Conservation (phyloP, 2,329 filamentous ascomycete genomes). For the Coniochaeta sp. region DNA sequence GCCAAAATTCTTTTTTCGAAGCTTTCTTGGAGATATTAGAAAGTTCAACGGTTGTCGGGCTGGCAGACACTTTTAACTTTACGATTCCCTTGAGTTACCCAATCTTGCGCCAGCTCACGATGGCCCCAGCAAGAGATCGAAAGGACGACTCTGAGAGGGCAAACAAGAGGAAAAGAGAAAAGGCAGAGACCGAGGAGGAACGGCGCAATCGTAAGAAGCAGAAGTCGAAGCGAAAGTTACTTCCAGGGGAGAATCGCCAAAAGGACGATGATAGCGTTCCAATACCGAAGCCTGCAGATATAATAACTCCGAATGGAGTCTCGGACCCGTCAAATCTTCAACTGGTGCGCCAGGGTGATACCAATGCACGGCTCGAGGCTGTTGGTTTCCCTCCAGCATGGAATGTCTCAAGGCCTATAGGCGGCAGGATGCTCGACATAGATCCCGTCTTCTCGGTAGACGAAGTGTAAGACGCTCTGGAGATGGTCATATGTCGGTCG, state of each 20-base stretch:
- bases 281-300: background rate
- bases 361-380: background rate
- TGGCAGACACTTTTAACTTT: background rate
- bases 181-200: slow-evolving; percentile 9
- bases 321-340: background rate
- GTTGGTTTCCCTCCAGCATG: slow-evolving; percentile 27
- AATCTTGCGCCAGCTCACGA: slow-evolving; percentile 1
- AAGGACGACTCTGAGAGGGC: background rate
- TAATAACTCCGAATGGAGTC: background rate
- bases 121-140: slow-evolving; percentile 8
- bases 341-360: background rate
- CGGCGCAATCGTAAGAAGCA: slow-evolving; percentile 9
- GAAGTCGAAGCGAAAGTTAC: slow-evolving; percentile 6
- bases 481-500: slow-evolving; percentile 1
- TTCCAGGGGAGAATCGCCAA: background rate
- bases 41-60: background rate
- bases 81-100: background rate
- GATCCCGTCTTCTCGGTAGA: slow-evolving; percentile 55
- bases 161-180: slow-evolving; percentile 12
- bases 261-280: background rate
- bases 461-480: slow-evolving; percentile 42
- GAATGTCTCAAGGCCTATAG: slow-evolving; percentile 57
- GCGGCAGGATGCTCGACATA: slow-evolving; percentile 56
- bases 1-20: slow-evolving; percentile 1
- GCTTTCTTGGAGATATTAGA: background rate